Percentiles rank a stretch among this genome's conserved stretches.
These are phyloP conservation scores for Boletus bicolor DNA, from an alignment of 768 basidiomycete genomes.

Conservation along the genomic window DNA sequence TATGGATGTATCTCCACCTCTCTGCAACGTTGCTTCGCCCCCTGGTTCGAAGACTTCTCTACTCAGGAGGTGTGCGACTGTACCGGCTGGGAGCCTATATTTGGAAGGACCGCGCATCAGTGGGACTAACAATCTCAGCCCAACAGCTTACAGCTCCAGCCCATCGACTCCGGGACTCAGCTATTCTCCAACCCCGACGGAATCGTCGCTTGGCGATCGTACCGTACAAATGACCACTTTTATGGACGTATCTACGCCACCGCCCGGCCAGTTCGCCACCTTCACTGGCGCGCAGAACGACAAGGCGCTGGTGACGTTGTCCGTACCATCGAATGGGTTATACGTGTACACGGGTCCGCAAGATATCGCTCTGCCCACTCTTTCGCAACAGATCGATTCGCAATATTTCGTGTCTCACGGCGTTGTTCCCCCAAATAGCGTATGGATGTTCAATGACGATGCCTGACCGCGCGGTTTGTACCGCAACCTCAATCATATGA, in stretches of 20 bases:
- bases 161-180: slow-evolving; percentile 57
- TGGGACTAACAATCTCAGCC: slow-evolving; percentile 16
- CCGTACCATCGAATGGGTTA: slow-evolving; percentile 14
- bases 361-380: slow-evolving; percentile 3
- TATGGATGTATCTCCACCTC: slow-evolving; percentile 1
- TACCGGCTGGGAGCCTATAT: slow-evolving; percentile 37
- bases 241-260: slow-evolving; percentile 41
- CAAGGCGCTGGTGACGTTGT: slow-evolving; percentile 25
- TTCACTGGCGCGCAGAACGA: slow-evolving; percentile 35
- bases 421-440: slow-evolving; percentile 5
- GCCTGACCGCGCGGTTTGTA: slow-evolving; percentile 5
- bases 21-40: slow-evolving; percentile 8
- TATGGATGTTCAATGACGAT: slow-evolving; percentile 20
- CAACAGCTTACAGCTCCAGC: slow-evolving; percentile 31
- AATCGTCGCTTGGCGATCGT: slow-evolving; percentile 52
- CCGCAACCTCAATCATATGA: background rate
- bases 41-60: slow-evolving; percentile 16
- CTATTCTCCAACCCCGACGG: slow-evolving; percentile 59
- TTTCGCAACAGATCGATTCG: slow-evolving; percentile 9
- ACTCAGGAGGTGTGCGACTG: slow-evolving; percentile 42
- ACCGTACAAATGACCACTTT: slow-evolving; percentile 57
- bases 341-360: slow-evolving; percentile 22
- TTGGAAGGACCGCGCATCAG: slow-evolving; percentile 9
- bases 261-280: slow-evolving; percentile 36
- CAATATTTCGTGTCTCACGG: slow-evolving; percentile 16